Conservation (phyloP, 352 stramenopile genomes). For the Pythium brachiatum region DNA sequence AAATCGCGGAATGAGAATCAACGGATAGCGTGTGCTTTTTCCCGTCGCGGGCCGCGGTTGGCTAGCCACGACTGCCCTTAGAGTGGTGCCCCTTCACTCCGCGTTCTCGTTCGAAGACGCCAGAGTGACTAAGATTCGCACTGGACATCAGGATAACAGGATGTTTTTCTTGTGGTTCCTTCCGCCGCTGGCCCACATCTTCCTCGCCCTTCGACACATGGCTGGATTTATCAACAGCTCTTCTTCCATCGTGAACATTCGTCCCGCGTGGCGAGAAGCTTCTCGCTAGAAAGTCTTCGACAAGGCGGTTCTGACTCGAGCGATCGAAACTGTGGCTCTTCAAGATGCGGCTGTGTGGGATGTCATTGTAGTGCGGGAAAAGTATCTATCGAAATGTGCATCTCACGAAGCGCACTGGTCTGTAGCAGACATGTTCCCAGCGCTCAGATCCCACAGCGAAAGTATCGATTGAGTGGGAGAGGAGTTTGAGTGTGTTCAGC, state of each 20-base stretch:
- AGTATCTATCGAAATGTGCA: conserved; percentile 1
- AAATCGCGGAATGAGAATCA: conserved; percentile 2
- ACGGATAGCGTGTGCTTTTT: neutral
- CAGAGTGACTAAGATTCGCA: neutral
- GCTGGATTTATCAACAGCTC: neutral
- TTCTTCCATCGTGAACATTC: conserved; percentile 3
- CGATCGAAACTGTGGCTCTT: neutral
- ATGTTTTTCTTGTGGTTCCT: neutral
- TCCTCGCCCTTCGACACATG: neutral
- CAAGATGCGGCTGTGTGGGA: neutral
- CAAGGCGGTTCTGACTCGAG: neutral
- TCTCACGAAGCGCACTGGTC: no score
- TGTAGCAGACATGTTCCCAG: no score
- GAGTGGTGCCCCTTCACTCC: no score
- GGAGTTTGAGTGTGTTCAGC: no score
- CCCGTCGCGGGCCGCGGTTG: neutral
- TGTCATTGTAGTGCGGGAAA: neutral
- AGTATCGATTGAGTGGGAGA: no score
- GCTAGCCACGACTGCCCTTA: neutral
- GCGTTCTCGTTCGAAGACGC: neutral
- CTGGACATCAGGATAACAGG: neutral
- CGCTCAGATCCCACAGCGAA: no score
- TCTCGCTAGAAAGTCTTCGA: neutral
- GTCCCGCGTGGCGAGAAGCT: neutral
- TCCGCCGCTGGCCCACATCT: conserved; percentile 1